Percentiles rank a stretch among this genome's conserved stretches.
Evolutionary conservation across 1,284 basidiomycete genomes (phyloP).

Genomic region (Microbotryum silenes-acaulis): DNA sequence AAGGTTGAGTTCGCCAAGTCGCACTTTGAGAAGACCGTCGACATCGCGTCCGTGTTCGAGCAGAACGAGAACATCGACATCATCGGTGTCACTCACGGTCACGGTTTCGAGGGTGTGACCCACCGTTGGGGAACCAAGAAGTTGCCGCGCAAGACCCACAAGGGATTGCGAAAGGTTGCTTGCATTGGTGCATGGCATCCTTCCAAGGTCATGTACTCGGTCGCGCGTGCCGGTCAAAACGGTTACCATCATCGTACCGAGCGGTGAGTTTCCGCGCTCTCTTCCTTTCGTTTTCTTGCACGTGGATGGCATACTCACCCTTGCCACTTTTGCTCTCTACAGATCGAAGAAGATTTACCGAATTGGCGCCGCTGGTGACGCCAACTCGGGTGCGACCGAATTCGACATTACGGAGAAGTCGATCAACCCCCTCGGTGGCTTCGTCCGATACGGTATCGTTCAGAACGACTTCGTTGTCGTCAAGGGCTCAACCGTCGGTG

Average conservation of each 20-base stretch:
- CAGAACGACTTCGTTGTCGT: slow-evolving; percentile 97
- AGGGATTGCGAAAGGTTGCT: slow-evolving; percentile 74
- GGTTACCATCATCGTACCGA: slow-evolving; percentile 96
- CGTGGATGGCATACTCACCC: too few relatives aligned
- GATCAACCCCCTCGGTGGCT: slow-evolving; percentile 98
- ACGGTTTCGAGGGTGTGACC: slow-evolving; percentile 99
- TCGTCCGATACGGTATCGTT: slow-evolving; percentile 97
- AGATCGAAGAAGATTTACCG: slow-evolving; percentile 87
- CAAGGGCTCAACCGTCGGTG: slow-evolving; percentile 77
- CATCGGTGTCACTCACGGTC: slow-evolving; percentile 98
- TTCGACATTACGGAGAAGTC: slow-evolving; percentile 86
- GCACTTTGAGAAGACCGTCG: slow-evolving; percentile 95
- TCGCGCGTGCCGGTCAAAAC: slow-evolving; percentile 94
- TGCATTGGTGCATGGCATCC: slow-evolving; percentile 78
- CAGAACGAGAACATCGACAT: slow-evolving; percentile 95
- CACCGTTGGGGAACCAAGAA: slow-evolving; percentile 98
- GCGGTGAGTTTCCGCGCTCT: background rate
- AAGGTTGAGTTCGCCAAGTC: slow-evolving; percentile 96
- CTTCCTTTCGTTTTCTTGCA: background rate
- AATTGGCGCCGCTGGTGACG: slow-evolving; percentile 72
- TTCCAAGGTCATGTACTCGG: slow-evolving; percentile 95
- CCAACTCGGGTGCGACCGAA: slow-evolving; percentile 83
- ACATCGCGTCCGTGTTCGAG: slow-evolving; percentile 80
- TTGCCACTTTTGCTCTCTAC: slow-evolving; percentile 51
- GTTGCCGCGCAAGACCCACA: slow-evolving; percentile 97